These are phyloP conservation scores for Globisporangium barbulae DNA, from an alignment of 352 stramenopile species.

Conservation along the genomic window DNA sequence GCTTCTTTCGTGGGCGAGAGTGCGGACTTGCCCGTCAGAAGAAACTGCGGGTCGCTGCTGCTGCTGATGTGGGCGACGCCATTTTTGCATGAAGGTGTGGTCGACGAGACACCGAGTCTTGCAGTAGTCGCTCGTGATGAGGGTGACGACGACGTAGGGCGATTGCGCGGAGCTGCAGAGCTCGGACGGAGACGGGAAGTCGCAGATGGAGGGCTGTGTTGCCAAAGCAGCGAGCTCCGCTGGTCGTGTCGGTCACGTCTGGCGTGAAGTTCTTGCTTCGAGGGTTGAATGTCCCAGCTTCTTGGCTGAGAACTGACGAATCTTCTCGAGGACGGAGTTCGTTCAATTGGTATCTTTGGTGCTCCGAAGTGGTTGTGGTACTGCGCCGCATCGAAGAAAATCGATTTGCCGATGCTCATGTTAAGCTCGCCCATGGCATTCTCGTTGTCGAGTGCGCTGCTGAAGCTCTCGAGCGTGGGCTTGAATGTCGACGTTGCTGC, in stretches of 20 bases:
- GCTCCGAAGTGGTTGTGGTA: slow-evolving; percentile 31
- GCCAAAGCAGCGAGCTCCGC: not conserved
- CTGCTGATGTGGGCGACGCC: not conserved
- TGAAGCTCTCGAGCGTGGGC: slow-evolving; percentile 34
- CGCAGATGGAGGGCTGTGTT: not conserved
- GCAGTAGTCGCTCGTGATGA: not conserved
- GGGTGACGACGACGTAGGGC: not conserved
- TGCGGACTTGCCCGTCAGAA: slow-evolving; percentile 8
- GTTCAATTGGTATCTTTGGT: not conserved
- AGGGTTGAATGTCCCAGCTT: not conserved
- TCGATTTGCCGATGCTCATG: slow-evolving; percentile 40
- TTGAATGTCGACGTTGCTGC: slow-evolving; percentile 2
- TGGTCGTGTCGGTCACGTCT: not conserved
- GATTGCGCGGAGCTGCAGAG: not conserved
- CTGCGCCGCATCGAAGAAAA: slow-evolving; percentile 32
- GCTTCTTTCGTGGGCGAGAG: slow-evolving; percentile 1
- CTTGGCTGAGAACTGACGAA: not conserved
- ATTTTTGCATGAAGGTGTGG: not conserved
- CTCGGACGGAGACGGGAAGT: not conserved
- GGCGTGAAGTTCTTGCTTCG: not conserved
- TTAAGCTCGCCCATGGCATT: slow-evolving; percentile 27
- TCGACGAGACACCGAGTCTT: not conserved
- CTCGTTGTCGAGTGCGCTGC: slow-evolving; percentile 25
- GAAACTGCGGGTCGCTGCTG: not conserved
- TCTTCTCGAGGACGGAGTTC: not conserved